These are phyloP conservation scores for Gossypium schwendimanii DNA, from an alignment of 441 rosid species.

Conservation along the genomic window DNA sequence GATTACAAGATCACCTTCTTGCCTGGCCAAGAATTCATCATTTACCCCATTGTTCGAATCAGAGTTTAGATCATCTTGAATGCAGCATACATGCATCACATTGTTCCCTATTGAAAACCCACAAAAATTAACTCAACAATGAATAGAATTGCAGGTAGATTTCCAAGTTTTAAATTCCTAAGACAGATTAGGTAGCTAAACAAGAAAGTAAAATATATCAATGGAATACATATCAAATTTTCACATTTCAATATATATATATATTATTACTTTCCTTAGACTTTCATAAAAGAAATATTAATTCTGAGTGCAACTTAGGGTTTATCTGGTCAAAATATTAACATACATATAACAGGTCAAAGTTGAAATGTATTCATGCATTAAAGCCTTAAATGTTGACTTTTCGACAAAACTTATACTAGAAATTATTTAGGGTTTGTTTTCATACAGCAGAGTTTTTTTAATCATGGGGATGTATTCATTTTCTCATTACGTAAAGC, in stretches of 20 bases:
- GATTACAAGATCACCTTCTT: constrained; percentile 43
- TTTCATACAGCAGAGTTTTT: too few relatives aligned
- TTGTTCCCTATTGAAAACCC: constrained; percentile 23
- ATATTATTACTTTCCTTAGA: background rate
- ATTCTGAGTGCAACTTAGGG: background rate
- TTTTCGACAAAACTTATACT: background rate
- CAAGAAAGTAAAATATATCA: background rate
- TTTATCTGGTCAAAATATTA: background rate
- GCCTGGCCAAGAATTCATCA: constrained; percentile 31
- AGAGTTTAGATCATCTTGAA: constrained; percentile 19
- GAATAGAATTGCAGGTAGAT: background rate
- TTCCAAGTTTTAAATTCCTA: background rate
- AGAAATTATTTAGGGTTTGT: background rate
- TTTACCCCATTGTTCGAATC: constrained; percentile 18
- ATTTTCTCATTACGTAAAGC: background rate
- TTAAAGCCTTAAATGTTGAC: background rate
- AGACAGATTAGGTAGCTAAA: background rate
- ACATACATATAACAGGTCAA: background rate
- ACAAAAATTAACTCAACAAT: constrained; percentile 5
- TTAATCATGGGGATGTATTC: too few relatives aligned
- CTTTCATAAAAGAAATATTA: background rate
- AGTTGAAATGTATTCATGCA: background rate
- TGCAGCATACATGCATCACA: constrained; percentile 40
- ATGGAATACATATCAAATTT: background rate
- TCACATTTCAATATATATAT: background rate